Conservation (phyloP, 805 yeast genomes). For the Ascoidea asiatica region DNA sequence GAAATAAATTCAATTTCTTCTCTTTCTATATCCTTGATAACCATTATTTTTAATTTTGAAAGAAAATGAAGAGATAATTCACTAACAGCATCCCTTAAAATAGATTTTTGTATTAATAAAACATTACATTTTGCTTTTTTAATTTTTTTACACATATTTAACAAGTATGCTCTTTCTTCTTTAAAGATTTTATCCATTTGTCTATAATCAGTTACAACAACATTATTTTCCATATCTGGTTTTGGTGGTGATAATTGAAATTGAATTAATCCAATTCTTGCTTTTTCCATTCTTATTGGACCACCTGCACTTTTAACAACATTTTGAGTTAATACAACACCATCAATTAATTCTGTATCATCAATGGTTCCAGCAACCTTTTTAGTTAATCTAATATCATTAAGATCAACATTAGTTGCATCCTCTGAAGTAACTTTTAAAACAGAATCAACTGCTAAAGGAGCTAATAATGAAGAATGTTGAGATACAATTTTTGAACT, state of each 20-base stretch:
- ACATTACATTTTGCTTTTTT: constrained; percentile 96
- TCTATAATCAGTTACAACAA: constrained; percentile 93
- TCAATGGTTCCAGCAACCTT: constrained; percentile 97
- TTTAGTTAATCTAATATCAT: constrained; percentile 79
- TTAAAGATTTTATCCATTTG: constrained; percentile 98
- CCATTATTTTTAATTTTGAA: constrained; percentile 86
- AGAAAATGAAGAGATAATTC: constrained; percentile 91
- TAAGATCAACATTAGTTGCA: constrained; percentile 57
- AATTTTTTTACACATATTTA: constrained; percentile 90
- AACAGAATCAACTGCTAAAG: constrained; percentile 89
- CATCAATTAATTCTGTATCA: constrained; percentile 85
- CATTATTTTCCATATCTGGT: constrained; percentile 96
- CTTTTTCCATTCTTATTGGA: constrained; percentile 89
- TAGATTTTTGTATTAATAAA: constrained; percentile 80
- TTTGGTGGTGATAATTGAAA: constrained; percentile 94
- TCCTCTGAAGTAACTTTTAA: constrained; percentile 48
- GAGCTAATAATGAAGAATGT: constrained; percentile 73
- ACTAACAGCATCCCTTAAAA: constrained; percentile 86
- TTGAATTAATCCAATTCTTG: constrained; percentile 78
- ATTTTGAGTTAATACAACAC: constrained; percentile 85
- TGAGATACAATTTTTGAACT: constrained; percentile 94
- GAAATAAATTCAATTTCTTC: constrained; percentile 90
- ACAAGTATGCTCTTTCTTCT: constrained; percentile 91
- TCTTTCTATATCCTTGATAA: constrained; percentile 87
- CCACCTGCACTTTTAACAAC: constrained; percentile 90